These are phyloP conservation scores for Chrysanthemum seticuspe DNA, from an alignment of 129 eudicot species.

Conservation along the genomic window DNA sequence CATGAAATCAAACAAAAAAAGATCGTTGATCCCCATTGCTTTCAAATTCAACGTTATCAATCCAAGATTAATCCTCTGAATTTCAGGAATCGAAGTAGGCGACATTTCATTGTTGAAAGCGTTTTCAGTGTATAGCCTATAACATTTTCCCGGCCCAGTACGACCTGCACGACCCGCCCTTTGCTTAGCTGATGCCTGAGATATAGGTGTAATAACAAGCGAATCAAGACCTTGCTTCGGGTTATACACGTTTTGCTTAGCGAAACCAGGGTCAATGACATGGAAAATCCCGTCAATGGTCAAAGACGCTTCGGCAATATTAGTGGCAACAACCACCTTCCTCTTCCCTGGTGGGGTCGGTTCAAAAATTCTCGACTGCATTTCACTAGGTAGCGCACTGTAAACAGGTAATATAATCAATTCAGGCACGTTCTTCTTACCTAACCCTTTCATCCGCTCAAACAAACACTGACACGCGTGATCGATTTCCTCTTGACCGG, in stretches of 20 bases:
- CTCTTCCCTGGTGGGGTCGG: slow-evolving; percentile 95
- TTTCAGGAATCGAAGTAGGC: slow-evolving; percentile 80
- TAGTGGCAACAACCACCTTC: slow-evolving; percentile 56
- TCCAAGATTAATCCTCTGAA: slow-evolving; percentile 58
- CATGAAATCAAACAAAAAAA: slow-evolving; percentile 76
- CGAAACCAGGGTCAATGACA: slow-evolving; percentile 46
- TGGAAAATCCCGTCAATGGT: slow-evolving; percentile 48
- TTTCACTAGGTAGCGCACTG: slow-evolving; percentile 92
- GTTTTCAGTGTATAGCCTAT: slow-evolving; percentile 57
- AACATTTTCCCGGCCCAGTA: slow-evolving; percentile 55
- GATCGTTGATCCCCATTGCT: slow-evolving; percentile 91
- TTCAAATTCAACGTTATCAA: slow-evolving; percentile 56
- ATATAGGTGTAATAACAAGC: slow-evolving; percentile 33
- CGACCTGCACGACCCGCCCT: slow-evolving; percentile 53
- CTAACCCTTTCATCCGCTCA: slow-evolving; percentile 88
- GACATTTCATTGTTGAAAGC: slow-evolving; percentile 88
- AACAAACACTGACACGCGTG: slow-evolving; percentile 78
- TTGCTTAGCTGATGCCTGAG: slow-evolving; percentile 44
- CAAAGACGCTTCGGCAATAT: slow-evolving; percentile 51
- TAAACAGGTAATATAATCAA: slow-evolving; percentile 79
- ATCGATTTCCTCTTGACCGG: slow-evolving; percentile 96
- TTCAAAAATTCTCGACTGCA: slow-evolving; percentile 89
- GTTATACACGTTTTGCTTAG: slow-evolving; percentile 33
- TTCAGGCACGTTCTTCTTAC: slow-evolving; percentile 70
- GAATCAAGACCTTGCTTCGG: slow-evolving; percentile 44